Evolutionary conservation across 148 eudicot species (phyloP).

Genomic region (Amaranthus hypochondriacus): DNA sequence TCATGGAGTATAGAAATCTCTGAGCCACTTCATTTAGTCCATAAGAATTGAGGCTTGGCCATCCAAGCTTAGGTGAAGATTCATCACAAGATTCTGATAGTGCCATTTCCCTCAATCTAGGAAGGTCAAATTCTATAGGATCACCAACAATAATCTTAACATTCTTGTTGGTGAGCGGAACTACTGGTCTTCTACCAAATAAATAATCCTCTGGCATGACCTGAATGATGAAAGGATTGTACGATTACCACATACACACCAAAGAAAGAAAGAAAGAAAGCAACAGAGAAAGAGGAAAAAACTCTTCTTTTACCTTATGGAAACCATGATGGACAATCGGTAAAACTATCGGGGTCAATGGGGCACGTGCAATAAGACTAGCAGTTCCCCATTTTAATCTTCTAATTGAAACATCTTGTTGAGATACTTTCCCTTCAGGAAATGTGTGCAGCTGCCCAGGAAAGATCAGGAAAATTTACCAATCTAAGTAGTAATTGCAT

Average conservation of each 20-base stretch:
- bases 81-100: constrained; percentile 35
- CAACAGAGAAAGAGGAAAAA: too few relatives aligned
- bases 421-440: constrained; percentile 91
- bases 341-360: constrained; percentile 81
- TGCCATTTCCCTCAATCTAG: constrained; percentile 54
- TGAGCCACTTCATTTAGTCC: constrained; percentile 80
- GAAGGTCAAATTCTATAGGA: constrained; percentile 76
- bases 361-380: constrained; percentile 84
- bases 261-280: not conserved
- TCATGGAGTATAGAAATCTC: constrained; percentile 56
- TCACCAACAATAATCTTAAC: constrained; percentile 69
- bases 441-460: constrained; percentile 75
- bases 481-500: not conserved
- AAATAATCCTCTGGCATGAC: constrained; percentile 92
- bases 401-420: constrained; percentile 69
- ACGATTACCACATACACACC: not conserved
- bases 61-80: constrained; percentile 41
- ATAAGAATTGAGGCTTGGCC: constrained; percentile 42
- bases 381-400: constrained; percentile 99
- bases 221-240: constrained; percentile 32
- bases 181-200: constrained; percentile 69
- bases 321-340: constrained; percentile 85
- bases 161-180: constrained; percentile 65
- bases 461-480: not conserved
- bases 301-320: constrained; percentile 48